These are phyloP conservation scores for Plasmopara halstedii DNA, from an alignment of 352 stramenopile genomes.

Conservation along the genomic window DNA sequence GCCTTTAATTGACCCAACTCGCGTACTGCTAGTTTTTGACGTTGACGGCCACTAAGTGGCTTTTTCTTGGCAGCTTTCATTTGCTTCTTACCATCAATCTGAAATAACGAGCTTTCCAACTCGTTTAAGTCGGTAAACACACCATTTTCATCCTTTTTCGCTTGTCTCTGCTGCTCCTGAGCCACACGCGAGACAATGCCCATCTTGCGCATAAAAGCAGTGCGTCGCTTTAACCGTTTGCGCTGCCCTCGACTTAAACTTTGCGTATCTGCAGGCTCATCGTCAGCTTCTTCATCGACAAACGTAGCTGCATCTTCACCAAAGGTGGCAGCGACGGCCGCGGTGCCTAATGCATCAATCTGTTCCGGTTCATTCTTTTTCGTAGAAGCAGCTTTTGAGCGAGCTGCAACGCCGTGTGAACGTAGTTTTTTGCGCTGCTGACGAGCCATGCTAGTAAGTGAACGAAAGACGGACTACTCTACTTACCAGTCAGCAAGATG, in stretches of 20 bases:
- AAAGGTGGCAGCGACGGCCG: slow-evolving; percentile 61
- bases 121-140: slow-evolving; percentile 65
- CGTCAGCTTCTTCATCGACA: slow-evolving; percentile 31
- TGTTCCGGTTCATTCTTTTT: slow-evolving; percentile 13
- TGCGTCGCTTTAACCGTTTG: slow-evolving; percentile 76
- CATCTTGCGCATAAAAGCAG: slow-evolving; percentile 83
- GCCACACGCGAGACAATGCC: slow-evolving; percentile 65
- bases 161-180: slow-evolving; percentile 38
- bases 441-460: slow-evolving; percentile 34
- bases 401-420: slow-evolving; percentile 40
- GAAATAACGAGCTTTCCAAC: slow-evolving; percentile 65
- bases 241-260: slow-evolving; percentile 71
- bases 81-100: slow-evolving; percentile 36
- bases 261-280: slow-evolving; percentile 21
- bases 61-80: slow-evolving; percentile 33
- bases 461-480: too few species aligned
- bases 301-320: slow-evolving; percentile 19
- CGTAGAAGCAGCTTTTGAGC: slow-evolving; percentile 27
- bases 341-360: slow-evolving; percentile 29
- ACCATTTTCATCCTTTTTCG: slow-evolving; percentile 41
- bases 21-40: slow-evolving; percentile 74
- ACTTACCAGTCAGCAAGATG: slow-evolving; percentile 22
- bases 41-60: slow-evolving; percentile 69
- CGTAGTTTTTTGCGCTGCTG: slow-evolving; percentile 52
- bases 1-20: slow-evolving; percentile 80